Base-by-base conservation (phyloP, 148 eudicot species). In the Silene conica region DNA sequence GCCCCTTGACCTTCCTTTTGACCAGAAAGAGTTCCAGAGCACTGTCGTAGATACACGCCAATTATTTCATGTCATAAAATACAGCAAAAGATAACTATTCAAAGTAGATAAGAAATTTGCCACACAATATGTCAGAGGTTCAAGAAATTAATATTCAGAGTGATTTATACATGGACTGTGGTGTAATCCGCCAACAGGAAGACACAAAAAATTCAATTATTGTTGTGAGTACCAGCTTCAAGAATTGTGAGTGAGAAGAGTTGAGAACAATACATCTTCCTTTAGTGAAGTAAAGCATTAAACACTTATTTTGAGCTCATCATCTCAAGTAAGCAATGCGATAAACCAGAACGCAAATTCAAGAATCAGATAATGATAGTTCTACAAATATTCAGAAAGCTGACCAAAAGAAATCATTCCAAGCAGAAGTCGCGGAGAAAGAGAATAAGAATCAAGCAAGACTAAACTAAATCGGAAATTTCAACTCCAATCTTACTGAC, bases 1-100 rank as follows among this genome's bases (percentile, higher is more conserved):
- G 99, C 76, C 99, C 99, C 80, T 89, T 92, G 38, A 96, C 90
- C 86, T 92, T 90, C 80, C 99, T 92, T 77, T 90, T 96, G 45
- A 96, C 72, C 70, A 96, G 88, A 83, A 96, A 87, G 56, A 85
- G 92, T 85, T 96, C 99, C 79, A 96, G 72, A 55, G 91, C 87
- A 82, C 99, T 96, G 89, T 74, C 81, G 77, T 64, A 11, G 64
- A 65, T 67, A 75, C 22, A 76, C 18, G 70, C 64, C 59, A 71
- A 68, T 66, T 75, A 63, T 31, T 55, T 15, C 72, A 34, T 58
- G 43, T 14, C 38, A 19, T 1, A 60, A 68, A 38, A 60, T 4
- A 19, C 4, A 54, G 21, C 38, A 34, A 69, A 52, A 14, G 55
- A 7, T 34, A 20, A 52, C 20, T 26, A 12, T 21, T 25, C 11